Evolutionary conservation across 192 early-diverging fungal species (phyloP), one percentile per base, ranked within the genome.

Genomic region (Umbelopsis isabellina): DNA sequence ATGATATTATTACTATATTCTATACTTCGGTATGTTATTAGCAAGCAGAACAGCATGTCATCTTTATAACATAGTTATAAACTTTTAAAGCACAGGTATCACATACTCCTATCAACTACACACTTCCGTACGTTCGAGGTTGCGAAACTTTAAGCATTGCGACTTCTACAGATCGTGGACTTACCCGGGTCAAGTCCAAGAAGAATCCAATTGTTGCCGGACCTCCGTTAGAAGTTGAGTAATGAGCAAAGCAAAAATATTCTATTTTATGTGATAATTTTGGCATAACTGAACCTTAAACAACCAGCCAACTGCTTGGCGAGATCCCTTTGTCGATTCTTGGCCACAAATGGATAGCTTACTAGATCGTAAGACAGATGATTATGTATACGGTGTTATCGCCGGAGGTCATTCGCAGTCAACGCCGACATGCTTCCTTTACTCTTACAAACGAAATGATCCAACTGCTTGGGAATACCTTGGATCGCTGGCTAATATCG

Each of bases 151-250:
- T 68, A n/a, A 45, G 48, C 2, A 7, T 65, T 41, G 67, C 67
- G 2, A 37, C 25, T 25, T 68, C 73, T 4, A 46, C 68, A 15
- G 73, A 75, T 37, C 61, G 50, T n/a, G 73, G 67, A 6, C 21
- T 25, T 6, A 66, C 65, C 3, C 47, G 65, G 65, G 47, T 25
- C 20, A 66, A 66, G n/a, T 20, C 44, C 9, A 13, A 46, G 41
- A 25, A 46, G 1, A 66, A 66, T 46, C 65, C 65, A 23, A 66
- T 66, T 9, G 22, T 66, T 1, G 11, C 0, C 1, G 65, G 65
- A 25, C 65, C 65, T 46, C 65, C 65, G 21, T 15, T 16, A 20
- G 41, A 45, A 4, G 15, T 66, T 41, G 44, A 66, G 65, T 46
- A 46, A 66, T 61, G 18, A 6, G n/a, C 51, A 53, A 53, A 27